These are phyloP conservation scores for Phytophthora hybrid DNA, from an alignment of 352 stramenopile species.

Conservation along the genomic window DNA sequence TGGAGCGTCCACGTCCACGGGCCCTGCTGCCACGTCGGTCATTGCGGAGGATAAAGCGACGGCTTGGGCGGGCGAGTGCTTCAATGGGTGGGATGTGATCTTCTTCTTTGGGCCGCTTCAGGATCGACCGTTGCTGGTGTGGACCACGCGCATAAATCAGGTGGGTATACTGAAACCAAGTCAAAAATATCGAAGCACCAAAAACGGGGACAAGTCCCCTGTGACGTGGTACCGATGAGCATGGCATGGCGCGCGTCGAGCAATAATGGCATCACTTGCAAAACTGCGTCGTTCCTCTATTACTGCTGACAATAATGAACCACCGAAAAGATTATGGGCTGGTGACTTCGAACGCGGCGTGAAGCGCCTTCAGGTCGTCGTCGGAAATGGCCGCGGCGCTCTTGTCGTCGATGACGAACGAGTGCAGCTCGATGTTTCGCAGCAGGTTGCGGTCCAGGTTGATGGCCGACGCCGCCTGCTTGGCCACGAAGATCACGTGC, in stretches of 20 bases:
- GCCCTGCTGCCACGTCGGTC: slow-evolving; percentile 5
- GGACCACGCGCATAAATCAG: slow-evolving; percentile 46
- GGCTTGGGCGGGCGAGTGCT: too few species aligned
- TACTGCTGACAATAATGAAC: slow-evolving; percentile 11
- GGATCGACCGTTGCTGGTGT: slow-evolving; percentile 18
- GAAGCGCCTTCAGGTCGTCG: slow-evolving; percentile 47
- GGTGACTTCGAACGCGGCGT: slow-evolving; percentile 40
- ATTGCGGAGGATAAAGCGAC: slow-evolving; percentile 11
- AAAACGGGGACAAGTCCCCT: slow-evolving; percentile 1
- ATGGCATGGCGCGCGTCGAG: slow-evolving; percentile 7
- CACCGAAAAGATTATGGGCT: background rate
- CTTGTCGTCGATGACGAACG: slow-evolving; percentile 62
- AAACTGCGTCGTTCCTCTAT: slow-evolving; percentile 12
- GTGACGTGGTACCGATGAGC: background rate
- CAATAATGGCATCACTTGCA: slow-evolving; percentile 4
- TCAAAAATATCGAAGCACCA: slow-evolving; percentile 26
- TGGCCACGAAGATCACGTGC: slow-evolving; percentile 72
- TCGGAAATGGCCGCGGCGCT: slow-evolving; percentile 35
- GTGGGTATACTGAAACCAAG: slow-evolving; percentile 27
- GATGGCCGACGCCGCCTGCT: slow-evolving; percentile 47
- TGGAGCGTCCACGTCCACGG: slow-evolving; percentile 11
- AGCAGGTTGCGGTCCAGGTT: slow-evolving; percentile 62
- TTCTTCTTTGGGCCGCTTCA: slow-evolving; percentile 35
- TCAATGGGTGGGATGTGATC: too few species aligned
- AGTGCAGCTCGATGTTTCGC: slow-evolving; percentile 52